Conservation (phyloP, 2,329 filamentous ascomycete species). For the Dactylonectria estremocensis region DNA sequence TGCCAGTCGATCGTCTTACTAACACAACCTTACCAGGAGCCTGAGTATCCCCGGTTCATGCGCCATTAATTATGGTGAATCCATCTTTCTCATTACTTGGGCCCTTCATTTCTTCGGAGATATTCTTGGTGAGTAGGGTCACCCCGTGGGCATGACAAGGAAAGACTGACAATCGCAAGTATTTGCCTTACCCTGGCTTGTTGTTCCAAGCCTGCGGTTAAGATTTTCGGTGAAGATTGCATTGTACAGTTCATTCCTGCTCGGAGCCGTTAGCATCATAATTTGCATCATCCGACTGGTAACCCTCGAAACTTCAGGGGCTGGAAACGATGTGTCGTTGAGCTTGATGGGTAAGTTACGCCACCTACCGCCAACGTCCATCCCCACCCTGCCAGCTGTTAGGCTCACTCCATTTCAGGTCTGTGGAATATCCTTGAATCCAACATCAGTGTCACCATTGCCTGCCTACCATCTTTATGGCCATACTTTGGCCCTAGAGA, state of each 20-base stretch:
- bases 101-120: conserved; percentile 9
- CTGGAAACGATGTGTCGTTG: not conserved
- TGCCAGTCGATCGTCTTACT: not conserved
- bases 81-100: not conserved
- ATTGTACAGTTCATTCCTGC: conserved; percentile 1
- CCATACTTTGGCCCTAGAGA: not conserved
- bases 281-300: conserved; percentile 7
- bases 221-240: not conserved
- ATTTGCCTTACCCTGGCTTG: not conserved
- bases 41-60: not conserved
- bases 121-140: not conserved
- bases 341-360: conserved; percentile 11
- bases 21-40: not conserved
- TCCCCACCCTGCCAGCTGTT: too few relatives aligned
- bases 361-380: not conserved
- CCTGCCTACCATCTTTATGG: not conserved
- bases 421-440: not conserved
- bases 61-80: not conserved
- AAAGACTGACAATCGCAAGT: not conserved
- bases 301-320: not conserved
- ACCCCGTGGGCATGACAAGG: not conserved
- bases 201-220: not conserved
- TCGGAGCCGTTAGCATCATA: not conserved
- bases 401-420: not conserved
- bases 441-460: not conserved